Percentiles rank a stretch among this genome's conserved stretches.
phyloP scores from a whole-genome alignment of 352 stramenopile species.

The Hyaloperonospora arabidopsidis region DNA sequence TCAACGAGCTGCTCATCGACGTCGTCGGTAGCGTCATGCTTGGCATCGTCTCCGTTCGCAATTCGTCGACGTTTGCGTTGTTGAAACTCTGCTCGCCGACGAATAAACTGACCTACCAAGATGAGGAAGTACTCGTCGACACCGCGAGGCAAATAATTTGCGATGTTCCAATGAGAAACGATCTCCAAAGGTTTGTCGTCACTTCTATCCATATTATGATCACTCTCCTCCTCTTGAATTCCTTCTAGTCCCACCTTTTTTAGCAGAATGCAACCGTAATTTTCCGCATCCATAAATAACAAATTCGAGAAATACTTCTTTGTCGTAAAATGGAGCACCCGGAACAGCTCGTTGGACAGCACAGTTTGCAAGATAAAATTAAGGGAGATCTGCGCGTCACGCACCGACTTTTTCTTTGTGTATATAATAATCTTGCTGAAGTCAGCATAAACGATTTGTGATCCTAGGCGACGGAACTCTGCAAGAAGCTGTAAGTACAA shows the following conservation, averaged over 20 bases:
- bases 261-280: slow-evolving; percentile 91
- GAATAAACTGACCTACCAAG: slow-evolving; percentile 86
- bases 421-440: slow-evolving; percentile 66
- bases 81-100: slow-evolving; percentile 57
- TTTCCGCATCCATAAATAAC: slow-evolving; percentile 93
- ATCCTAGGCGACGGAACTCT: slow-evolving; percentile 91
- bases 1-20: slow-evolving; percentile 31
- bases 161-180: slow-evolving; percentile 86
- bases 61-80: slow-evolving; percentile 24
- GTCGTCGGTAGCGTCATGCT: slow-evolving; percentile 17
- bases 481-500: slow-evolving; percentile 88
- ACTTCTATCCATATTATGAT: slow-evolving; percentile 20
- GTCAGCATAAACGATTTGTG: slow-evolving; percentile 89
- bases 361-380: slow-evolving; percentile 93
- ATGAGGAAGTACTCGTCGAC: slow-evolving; percentile 85
- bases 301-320: slow-evolving; percentile 88
- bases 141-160: slow-evolving; percentile 73
- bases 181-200: slow-evolving; percentile 46
- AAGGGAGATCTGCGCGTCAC: slow-evolving; percentile 89
- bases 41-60: slow-evolving; percentile 11
- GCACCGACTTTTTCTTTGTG: slow-evolving; percentile 65
- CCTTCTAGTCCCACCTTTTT: slow-evolving; percentile 23
- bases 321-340: slow-evolving; percentile 64
- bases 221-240: slow-evolving; percentile 21
- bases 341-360: slow-evolving; percentile 72